phyloP scores from a whole-genome alignment of 2,329 filamentous ascomycete genomes.

The Juglanconis juglandina region DNA sequence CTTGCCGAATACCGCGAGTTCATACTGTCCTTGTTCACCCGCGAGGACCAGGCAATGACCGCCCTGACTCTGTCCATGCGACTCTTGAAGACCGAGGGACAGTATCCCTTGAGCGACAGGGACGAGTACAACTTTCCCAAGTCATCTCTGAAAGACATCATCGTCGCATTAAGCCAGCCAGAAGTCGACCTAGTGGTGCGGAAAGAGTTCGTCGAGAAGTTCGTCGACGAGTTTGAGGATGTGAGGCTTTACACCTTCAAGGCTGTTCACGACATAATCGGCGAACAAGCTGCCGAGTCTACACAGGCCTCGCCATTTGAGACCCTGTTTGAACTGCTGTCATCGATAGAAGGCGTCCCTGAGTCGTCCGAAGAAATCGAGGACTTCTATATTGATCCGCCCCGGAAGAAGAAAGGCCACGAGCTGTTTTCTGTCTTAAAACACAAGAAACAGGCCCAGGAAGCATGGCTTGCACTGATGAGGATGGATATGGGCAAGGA shows the following conservation, averaged over 20 bases:
- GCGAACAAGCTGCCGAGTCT: conserved; percentile 23
- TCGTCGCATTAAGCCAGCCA: conserved; percentile 59
- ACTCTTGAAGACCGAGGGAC: conserved; percentile 74
- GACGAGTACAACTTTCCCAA: conserved; percentile 68
- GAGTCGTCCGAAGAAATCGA: conserved; percentile 62
- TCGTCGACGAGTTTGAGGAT: conserved; percentile 76
- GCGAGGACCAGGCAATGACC: conserved; percentile 62
- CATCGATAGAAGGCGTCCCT: conserved; percentile 68
- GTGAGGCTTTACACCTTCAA: conserved; percentile 79
- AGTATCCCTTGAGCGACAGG: conserved; percentile 51
- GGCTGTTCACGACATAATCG: conserved; percentile 44
- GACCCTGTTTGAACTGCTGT: conserved; percentile 60
- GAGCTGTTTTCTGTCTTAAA: conserved; percentile 61
- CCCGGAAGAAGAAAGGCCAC: conserved; percentile 66
- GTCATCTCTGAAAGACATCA: conserved; percentile 61
- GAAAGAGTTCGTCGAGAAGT: conserved; percentile 73
- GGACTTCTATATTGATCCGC: conserved; percentile 60
- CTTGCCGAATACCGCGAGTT: conserved; percentile 67
- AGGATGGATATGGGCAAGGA: conserved; percentile 62
- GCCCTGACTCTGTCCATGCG: conserved; percentile 79
- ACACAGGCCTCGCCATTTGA: conserved; percentile 43
- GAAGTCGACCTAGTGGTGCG: conserved; percentile 58
- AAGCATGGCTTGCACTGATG: conserved; percentile 81
- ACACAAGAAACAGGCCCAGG: conserved; percentile 78
- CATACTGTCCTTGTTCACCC: conserved; percentile 58